Base-by-base conservation (phyloP, 2,329 filamentous ascomycete genomes). In the Aspergillus sp. region DNA sequence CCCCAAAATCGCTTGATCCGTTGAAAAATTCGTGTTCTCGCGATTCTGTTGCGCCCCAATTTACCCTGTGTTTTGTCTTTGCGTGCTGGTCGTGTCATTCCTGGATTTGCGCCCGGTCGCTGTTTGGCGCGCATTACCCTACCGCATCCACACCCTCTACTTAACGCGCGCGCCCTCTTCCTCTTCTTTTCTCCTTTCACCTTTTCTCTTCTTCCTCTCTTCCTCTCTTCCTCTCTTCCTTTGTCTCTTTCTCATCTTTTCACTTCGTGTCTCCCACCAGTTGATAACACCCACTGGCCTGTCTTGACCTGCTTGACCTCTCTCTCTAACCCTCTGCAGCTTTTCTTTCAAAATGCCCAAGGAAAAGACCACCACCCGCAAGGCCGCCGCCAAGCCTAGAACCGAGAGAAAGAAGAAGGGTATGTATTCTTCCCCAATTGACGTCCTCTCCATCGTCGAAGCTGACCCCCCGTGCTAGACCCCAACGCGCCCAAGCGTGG, bases 401-500 rank as follows among this genome's bases (percentile, higher is more conserved):
- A 70, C 70, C 52, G 77, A 77, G 65, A 83, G 82, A 74, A 83
- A 81, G 75, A 85, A 85, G 81, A 86, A 85, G 79, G 82, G 82
- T 83, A 67, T 51, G 74, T 66, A 28, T 10, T 45, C 40, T 38
- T 41, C 38, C 29, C 30, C 27, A 12, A 46, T 8, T 10, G 26
- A 35, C 33, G 7, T 9, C 42, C 35, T 45, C 45, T 33, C 43
- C 44, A 28, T 28, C 34, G 7, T 9, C 41, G 41, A 48, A 48
- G 52, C 57, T 61, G 42, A 58, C 30, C 38, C 5, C 30, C 5
- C n/a, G 33, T 36, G 10, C 6, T 62, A 94, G 90, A 96, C 74
- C 89, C 89, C 73, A 96, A 96, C 75, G 91, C 90, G 51, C 93
- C 93, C 71, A 98, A 97, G 89, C 89, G 93, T 74, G 93, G 91